phyloP scores from a whole-genome alignment of 345 rosid species.

The Mercurialis annua region DNA sequence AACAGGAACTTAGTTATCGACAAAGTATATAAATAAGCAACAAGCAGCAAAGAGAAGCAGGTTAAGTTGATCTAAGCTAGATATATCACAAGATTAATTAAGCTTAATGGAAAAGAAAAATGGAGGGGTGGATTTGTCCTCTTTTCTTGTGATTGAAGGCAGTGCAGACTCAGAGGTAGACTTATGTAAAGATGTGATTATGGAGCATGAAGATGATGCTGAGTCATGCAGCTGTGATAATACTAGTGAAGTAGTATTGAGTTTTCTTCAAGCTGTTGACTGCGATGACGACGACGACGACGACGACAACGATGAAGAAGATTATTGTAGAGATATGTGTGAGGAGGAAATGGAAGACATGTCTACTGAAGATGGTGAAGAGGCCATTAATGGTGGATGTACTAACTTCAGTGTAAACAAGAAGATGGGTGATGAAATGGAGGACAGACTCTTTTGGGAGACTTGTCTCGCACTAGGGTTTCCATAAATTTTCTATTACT shows the following conservation, averaged over 20 bases:
- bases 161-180: conserved; percentile 51
- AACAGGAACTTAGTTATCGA: conserved; percentile 11
- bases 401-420: conserved; percentile 21
- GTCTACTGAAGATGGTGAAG: conserved; percentile 26
- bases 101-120: conserved; percentile 24
- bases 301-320: not conserved
- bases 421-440: conserved; percentile 46
- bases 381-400: conserved; percentile 15
- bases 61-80: not conserved
- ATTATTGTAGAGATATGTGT: not conserved
- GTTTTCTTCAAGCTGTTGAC: conserved; percentile 7
- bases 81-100: not conserved
- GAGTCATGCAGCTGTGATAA: conserved; percentile 50
- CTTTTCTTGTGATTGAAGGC: conserved; percentile 44
- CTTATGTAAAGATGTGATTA: not conserved
- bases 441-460: conserved; percentile 61
- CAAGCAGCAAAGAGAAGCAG: not conserved
- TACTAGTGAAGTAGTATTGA: not conserved
- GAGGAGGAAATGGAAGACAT: conserved; percentile 8
- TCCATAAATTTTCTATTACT: too few relatives aligned
- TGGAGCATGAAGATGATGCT: conserved; percentile 41
- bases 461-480: conserved; percentile 59
- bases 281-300: conserved; percentile 9
- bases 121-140: conserved; percentile 31
- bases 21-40: conserved; percentile 6